Conservation (phyloP, 768 basidiomycete genomes). For the Floccularia luteovirens region DNA sequence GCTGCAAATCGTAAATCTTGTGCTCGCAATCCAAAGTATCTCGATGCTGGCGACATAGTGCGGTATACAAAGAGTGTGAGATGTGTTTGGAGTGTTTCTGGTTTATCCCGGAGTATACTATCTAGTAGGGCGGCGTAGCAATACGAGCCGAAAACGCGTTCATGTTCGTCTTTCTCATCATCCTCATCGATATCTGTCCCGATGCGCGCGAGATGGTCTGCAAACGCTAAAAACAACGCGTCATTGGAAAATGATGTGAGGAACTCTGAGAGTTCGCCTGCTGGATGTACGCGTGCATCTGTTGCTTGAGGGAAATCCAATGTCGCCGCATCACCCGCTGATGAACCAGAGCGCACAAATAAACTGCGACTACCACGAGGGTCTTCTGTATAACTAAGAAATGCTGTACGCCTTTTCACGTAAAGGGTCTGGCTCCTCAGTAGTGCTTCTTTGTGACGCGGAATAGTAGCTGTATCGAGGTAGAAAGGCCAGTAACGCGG, state of each 20-base stretch:
- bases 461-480: conserved; percentile 64
- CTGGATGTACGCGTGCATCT: conserved; percentile 57
- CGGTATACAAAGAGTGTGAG: conserved; percentile 66
- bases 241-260: conserved; percentile 86
- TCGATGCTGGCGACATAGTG: conserved; percentile 44
- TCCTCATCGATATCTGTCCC: no score
- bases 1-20: conserved; percentile 70
- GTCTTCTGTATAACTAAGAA: conserved; percentile 90
- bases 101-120: conserved; percentile 88
- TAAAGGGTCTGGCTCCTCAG: conserved; percentile 76
- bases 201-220: conserved; percentile 69
- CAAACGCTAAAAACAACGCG: conserved; percentile 70
- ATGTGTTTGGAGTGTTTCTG: conserved; percentile 68
- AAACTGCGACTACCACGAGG: conserved; percentile 89
- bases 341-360: conserved; percentile 82
- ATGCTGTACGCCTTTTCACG: conserved; percentile 89
- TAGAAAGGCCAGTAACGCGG: conserved; percentile 95
- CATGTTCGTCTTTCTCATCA: conserved; percentile 48
- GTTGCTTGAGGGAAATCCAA: conserved; percentile 80
- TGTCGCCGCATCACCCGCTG: conserved; percentile 75
- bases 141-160: conserved; percentile 60
- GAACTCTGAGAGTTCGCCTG: conserved; percentile 75
- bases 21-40: conserved; percentile 58
- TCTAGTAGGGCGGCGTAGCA: conserved; percentile 76
- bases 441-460: conserved; percentile 61